These are phyloP conservation scores for Pyracantha coccinea DNA, from an alignment of 331 rosid species.

Conservation along the genomic window DNA sequence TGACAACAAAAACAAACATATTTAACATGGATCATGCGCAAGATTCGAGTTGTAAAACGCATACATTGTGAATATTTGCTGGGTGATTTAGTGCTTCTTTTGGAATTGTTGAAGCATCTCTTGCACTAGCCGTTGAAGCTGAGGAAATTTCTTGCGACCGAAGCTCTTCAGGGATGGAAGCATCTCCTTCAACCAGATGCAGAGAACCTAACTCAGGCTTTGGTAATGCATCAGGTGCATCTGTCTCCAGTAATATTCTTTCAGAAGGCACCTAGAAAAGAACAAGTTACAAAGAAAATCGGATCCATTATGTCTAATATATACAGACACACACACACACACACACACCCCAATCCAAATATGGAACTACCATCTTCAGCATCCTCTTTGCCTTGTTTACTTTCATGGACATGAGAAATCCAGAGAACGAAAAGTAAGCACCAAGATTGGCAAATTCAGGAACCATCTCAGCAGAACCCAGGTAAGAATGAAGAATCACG, in stretches of 20 bases:
- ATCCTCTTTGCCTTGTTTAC: constrained; percentile 74
- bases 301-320: not conserved
- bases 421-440: constrained; percentile 83
- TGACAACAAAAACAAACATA: not conserved
- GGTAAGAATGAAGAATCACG: constrained; percentile 81
- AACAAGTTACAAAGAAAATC: not conserved
- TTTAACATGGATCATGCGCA: not conserved
- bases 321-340: not conserved
- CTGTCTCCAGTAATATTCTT: constrained; percentile 83
- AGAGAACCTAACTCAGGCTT: constrained; percentile 38
- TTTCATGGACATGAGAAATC: constrained; percentile 72
- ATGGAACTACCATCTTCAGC: constrained; percentile 50
- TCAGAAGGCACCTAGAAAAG: constrained; percentile 60
- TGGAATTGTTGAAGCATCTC: constrained; percentile 37
- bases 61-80: constrained; percentile 55
- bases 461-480: constrained; percentile 97
- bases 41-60: not conserved
- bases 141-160: constrained; percentile 12
- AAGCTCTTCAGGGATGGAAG: constrained; percentile 31
- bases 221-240: constrained; percentile 94
- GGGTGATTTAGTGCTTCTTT: constrained; percentile 72
- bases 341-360: not conserved
- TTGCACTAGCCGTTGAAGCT: constrained; percentile 10
- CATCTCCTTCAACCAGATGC: constrained; percentile 57
- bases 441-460: constrained; percentile 77